Base-by-base conservation (phyloP, 257 asterid genomes). In the Asclepias syriaca region DNA sequence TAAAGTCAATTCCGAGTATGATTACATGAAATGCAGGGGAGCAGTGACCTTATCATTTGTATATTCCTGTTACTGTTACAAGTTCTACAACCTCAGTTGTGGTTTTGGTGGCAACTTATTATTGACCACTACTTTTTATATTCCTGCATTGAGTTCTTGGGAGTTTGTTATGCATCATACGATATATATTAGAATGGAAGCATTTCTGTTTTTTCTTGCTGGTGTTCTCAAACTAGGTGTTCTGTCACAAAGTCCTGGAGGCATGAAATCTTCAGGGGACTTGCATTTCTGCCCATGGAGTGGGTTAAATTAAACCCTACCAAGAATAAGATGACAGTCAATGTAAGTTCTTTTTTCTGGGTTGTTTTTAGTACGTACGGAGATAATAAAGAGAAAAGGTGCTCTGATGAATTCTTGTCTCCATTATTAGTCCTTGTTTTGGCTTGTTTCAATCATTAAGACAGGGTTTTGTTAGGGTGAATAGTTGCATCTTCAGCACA, bases 11-110 rank as follows among this genome's bases (percentile, higher is more conserved):
- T 32, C 11, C 5, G 12, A 61, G 66, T 29, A 32, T 34, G 34
- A 56, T 56, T 56, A 56, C 21, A 56, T 21, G 63, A 22, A 9
- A 32, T 63, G 49, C 50, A 60, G 48, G 3, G 5, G 43, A 1
- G 45, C 45, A 29, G 40, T 22, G 53, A 40, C 32, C 51, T 18
- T 19, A 40, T 67, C 65, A 3, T 68, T 21, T 59, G 80, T 77
- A 71, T 56, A 71, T 77, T 71, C 16, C 15, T 27, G 6, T 1
- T 19, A 64, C 7, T 8, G 27, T 37, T 64, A 9, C 68, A 8
- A 37, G 29, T 64, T 64, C 50, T 37, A 13, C 3, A 45, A 55
- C 40, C 66, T 60, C 29, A 63, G 13, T 18, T 64, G 29, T 57
- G 39, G 34, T 21, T 45, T 24, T 70, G 13, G 9, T 64, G 19